Conservation (phyloP, 2,329 filamentous ascomycete species). For the Phyllosticta paracitricarpa region DNA sequence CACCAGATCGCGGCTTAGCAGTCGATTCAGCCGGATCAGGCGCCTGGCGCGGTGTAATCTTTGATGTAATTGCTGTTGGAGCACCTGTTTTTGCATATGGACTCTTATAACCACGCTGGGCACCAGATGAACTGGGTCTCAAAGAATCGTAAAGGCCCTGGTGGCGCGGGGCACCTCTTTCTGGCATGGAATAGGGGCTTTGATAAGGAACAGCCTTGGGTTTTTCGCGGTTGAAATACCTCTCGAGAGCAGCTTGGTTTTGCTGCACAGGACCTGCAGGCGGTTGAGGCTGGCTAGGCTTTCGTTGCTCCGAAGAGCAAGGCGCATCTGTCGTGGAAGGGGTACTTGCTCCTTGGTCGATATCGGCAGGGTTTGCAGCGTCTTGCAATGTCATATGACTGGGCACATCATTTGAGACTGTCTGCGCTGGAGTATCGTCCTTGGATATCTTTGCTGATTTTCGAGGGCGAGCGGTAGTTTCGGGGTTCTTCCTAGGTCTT, state of each 20-base stretch:
- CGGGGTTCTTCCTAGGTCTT: slow-evolving; percentile 9
- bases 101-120: background rate
- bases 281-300: background rate
- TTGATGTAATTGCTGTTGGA: background rate
- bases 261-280: background rate
- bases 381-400: background rate
- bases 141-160: background rate
- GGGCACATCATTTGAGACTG: background rate
- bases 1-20: background rate
- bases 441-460: slow-evolving; percentile 1
- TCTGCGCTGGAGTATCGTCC: background rate
- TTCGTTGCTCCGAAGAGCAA: background rate
- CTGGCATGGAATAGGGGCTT: background rate
- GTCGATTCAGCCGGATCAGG: background rate
- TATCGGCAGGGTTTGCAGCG: background rate
- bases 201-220: background rate
- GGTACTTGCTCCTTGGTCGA: background rate
- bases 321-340: background rate
- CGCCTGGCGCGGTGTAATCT: background rate
- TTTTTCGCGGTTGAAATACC: background rate
- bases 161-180: background rate
- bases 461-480: background rate
- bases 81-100: background rate
- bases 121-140: too few species aligned
- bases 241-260: background rate